Conservation (phyloP, 208 protist genomes). For the Trypanosoma vivax region DNA sequence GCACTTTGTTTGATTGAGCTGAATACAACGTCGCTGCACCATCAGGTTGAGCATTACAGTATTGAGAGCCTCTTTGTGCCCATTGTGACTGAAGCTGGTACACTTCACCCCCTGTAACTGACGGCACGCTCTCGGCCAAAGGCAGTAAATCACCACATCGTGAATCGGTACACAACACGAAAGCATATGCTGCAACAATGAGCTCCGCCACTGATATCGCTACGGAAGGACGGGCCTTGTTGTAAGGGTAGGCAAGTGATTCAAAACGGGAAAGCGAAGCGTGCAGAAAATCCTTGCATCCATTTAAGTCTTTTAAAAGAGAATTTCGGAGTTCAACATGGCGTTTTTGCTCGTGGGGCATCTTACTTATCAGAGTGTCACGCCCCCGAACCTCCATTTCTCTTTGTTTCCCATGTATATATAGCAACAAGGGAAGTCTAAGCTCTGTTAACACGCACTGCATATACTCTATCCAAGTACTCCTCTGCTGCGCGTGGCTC, state of each 20-base stretch:
- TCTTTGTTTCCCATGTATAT: constrained; percentile 1
- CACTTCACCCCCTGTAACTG: not conserved
- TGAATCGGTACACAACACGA: constrained; percentile 55
- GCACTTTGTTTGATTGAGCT: not conserved
- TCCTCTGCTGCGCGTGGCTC: constrained; percentile 8
- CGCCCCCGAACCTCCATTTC: too few relatives aligned
- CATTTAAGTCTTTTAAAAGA: not conserved
- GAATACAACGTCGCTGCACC: too few relatives aligned
- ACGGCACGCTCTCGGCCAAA: constrained; percentile 9
- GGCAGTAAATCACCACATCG: constrained; percentile 45
- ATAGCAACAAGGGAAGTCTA: constrained; percentile 13
- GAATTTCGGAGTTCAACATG: not conserved
- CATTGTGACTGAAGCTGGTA: not conserved
- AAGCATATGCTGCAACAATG: constrained; percentile 56
- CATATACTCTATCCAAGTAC: constrained; percentile 23
- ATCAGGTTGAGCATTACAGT: not conserved
- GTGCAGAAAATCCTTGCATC: not conserved
- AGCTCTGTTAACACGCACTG: constrained; percentile 16
- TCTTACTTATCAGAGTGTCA: too few relatives aligned
- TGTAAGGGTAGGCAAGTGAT: constrained; percentile 14
- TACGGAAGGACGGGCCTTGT: not conserved
- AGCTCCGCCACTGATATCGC: constrained; percentile 48
- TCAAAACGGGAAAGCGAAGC: constrained; percentile 12
- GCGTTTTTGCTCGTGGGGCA: not conserved
- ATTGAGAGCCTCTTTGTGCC: not conserved